Base-by-base conservation (phyloP, 768 basidiomycete species). In the Lactarius trivialis region DNA sequence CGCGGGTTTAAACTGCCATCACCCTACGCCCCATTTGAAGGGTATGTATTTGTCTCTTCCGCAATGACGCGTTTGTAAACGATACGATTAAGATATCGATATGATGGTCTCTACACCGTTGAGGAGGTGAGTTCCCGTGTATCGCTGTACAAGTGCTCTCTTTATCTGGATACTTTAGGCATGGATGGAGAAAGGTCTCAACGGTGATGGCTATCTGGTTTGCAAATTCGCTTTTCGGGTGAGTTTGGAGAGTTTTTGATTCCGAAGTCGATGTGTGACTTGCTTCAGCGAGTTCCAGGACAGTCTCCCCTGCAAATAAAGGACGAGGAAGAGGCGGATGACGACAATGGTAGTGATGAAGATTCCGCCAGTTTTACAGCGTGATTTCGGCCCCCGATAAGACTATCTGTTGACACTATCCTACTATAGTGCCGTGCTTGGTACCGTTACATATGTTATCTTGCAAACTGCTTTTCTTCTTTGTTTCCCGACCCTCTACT, bases 161-260 rank as follows among this genome's bases (percentile, higher is more conserved):
- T 60, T 33, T 33, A 61, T 70, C 1, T 60, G 67, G 48, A 2
- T 37, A 48, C 34, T 19, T 7, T 65, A 90, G 85, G 86, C 84
- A 4, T 92, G 89, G 89, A 80, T 80, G 72, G 90, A 87, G 65
- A 77, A 75, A 63, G 93, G 93, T 0, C 70, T 87, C 45, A 87
- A 88, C 67, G 71, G 78, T 0, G 77, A 83, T 41, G 89, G 90
- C 1, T 86, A 81, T 70, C 76, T 85, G 37, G 91, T 97, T 28
- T 96, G 93, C 76, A 90, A 92, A 71, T 94, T 82, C 69, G 84
- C 86, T 0, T 89, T 97, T 71, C 85, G 88, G 75, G 91, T 91
- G 56, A 61, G 79, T 69, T 51, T 39, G 19, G 32, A 55, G 15
- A 15, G 32, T 30, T 36, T 41, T 36, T 50, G 26, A 30, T 45